These are phyloP conservation scores for Plantago major DNA, from an alignment of 257 asterid species.

Conservation along the genomic window DNA sequence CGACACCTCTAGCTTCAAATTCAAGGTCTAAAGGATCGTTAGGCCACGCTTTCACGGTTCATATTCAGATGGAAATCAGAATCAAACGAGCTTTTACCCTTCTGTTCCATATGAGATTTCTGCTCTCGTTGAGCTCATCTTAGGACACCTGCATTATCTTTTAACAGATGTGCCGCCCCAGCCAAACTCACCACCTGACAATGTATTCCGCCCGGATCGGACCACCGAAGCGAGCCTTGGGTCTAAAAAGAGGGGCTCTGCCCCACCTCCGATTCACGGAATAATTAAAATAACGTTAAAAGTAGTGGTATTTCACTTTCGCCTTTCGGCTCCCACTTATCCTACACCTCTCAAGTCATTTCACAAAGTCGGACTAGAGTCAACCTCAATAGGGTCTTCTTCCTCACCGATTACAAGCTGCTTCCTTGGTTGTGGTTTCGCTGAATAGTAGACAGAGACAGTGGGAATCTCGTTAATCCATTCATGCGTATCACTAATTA, in stretches of 20 bases:
- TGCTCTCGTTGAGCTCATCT: no score
- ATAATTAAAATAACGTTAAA: slow-evolving; percentile 84
- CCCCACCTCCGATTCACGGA: slow-evolving; percentile 76
- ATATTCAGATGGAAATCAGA: no score
- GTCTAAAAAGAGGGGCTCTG: slow-evolving; percentile 60
- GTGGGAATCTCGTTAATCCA: slow-evolving; percentile 50
- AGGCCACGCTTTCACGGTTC: slow-evolving; percentile 19
- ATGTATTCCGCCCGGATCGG: slow-evolving; percentile 55
- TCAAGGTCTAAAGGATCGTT: slow-evolving; percentile 30
- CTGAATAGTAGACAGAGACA: no score
- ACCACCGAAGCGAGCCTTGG: slow-evolving; percentile 51
- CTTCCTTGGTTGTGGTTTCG: no score
- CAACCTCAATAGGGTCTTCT: not conserved
- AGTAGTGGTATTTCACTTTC: slow-evolving; percentile 90
- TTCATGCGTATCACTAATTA: slow-evolving; percentile 61
- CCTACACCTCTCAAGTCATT: slow-evolving; percentile 39
- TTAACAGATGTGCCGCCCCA: no score
- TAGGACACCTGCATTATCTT: no score
- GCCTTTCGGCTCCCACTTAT: slow-evolving; percentile 63
- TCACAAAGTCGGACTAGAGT: not conserved
- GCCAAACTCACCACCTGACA: no score
- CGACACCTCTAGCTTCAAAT: slow-evolving; percentile 30
- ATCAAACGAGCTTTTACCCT: no score
- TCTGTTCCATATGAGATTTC: no score
- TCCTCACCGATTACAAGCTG: no score